phyloP scores from a whole-genome alignment of 345 rosid genomes.

The Bruguiera gymnorhiza region DNA sequence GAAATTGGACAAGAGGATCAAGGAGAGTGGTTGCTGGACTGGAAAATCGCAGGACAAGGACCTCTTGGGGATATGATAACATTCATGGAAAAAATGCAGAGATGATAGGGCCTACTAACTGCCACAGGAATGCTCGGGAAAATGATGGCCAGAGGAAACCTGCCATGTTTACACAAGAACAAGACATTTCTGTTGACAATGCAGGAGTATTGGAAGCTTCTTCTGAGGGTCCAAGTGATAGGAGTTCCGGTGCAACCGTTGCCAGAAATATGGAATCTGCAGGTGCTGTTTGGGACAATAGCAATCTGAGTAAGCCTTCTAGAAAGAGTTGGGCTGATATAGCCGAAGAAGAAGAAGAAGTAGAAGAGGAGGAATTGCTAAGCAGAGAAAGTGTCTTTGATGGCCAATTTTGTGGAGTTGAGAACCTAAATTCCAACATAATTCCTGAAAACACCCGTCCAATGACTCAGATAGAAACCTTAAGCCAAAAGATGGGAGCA shows the following conservation, averaged over 20 bases:
- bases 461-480: conserved; percentile 19
- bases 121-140: background rate
- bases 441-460: conserved; percentile 14
- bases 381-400: conserved; percentile 7
- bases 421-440: conserved; percentile 45
- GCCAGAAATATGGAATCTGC: background rate
- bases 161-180: background rate
- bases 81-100: background rate
- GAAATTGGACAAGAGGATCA: conserved; percentile 13
- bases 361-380: conserved; percentile 19
- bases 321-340: conserved; percentile 84
- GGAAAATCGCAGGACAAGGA: background rate
- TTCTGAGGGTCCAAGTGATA: background rate
- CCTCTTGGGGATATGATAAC: background rate
- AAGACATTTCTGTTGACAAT: background rate
- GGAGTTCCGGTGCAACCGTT: background rate
- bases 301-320: background rate
- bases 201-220: conserved; percentile 4
- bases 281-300: background rate
- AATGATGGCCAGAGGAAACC: conserved; percentile 6
- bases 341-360: conserved; percentile 62
- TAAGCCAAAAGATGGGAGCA: conserved; percentile 27
- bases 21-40: background rate
- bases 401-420: conserved; percentile 29
- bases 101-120: background rate